Evolutionary conservation across 1,139 yeast species (phyloP).

Genomic region (Pichia sp.): DNA sequence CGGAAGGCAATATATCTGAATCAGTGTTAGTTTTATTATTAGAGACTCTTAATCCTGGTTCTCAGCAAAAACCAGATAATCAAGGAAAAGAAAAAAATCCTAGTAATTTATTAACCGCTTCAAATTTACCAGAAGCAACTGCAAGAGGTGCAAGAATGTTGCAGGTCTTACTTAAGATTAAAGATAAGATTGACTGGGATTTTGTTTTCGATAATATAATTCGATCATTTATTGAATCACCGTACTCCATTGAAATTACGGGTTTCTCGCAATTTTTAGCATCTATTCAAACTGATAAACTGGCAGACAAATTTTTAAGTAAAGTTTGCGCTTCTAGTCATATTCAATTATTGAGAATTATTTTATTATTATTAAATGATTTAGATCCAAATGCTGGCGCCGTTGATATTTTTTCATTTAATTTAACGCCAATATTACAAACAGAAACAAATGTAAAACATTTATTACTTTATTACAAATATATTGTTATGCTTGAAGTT

Average conservation of each 20-base stretch:
- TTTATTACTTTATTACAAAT: slow-evolving; percentile 39
- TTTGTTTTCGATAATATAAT: slow-evolving; percentile 21
- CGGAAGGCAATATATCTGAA: slow-evolving; percentile 17
- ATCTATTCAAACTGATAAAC: slow-evolving; percentile 34
- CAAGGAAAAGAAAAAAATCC: slow-evolving; percentile 14
- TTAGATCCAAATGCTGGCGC: slow-evolving; percentile 40
- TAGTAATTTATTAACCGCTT: slow-evolving; percentile 39
- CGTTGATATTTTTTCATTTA: slow-evolving; percentile 45
- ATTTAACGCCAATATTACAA: slow-evolving; percentile 25
- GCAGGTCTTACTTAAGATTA: slow-evolving; percentile 34
- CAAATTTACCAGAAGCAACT: slow-evolving; percentile 53
- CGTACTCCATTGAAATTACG: slow-evolving; percentile 27
- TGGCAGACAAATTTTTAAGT: slow-evolving; percentile 36
- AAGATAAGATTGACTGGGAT: slow-evolving; percentile 40
- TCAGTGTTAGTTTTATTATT: slow-evolving; percentile 48
- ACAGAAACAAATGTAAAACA: slow-evolving; percentile 26
- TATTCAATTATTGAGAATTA: slow-evolving; percentile 41
- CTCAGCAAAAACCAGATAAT: slow-evolving; percentile 40
- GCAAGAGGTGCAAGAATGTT: slow-evolving; percentile 59
- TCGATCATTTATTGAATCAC: slow-evolving; percentile 5
- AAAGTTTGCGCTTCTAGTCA: slow-evolving; percentile 31
- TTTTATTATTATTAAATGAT: slow-evolving; percentile 49
- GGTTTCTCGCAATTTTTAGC: slow-evolving; percentile 41
- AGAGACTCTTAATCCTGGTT: slow-evolving; percentile 61
- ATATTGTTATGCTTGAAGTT: slow-evolving; percentile 46